Evolutionary conservation across 208 protist genomes (phyloP).

Genomic region (Leishmania gerbilli): DNA sequence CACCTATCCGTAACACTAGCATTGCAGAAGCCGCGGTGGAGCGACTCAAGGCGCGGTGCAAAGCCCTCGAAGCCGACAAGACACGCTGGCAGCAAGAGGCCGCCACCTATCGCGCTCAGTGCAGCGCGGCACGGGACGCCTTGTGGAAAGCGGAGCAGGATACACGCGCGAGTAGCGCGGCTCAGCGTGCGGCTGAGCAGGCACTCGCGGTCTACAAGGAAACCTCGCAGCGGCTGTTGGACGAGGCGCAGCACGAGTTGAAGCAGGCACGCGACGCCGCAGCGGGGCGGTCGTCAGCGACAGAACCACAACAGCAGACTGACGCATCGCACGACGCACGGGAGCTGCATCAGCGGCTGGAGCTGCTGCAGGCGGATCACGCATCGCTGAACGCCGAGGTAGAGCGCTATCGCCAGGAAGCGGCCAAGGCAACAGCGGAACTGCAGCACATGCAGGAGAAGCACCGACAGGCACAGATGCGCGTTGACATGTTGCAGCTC

Average conservation of each 20-base stretch:
- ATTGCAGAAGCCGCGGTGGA: neutral
- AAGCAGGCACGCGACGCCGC: constrained; percentile 6
- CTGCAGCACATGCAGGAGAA: constrained; percentile 40
- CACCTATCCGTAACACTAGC: neutral
- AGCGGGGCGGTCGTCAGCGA: neutral
- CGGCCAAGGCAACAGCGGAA: constrained; percentile 35
- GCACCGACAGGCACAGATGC: constrained; percentile 15
- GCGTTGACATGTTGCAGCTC: constrained; percentile 31
- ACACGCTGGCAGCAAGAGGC: constrained; percentile 32
- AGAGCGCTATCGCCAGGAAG: constrained; percentile 28
- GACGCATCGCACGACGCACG: neutral
- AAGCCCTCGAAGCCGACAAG: constrained; percentile 19
- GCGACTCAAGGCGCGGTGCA: constrained; percentile 16
- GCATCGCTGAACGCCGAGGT: constrained; percentile 21
- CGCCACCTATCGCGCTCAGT: constrained; percentile 19
- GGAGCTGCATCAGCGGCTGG: constrained; percentile 16
- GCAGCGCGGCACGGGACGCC: constrained; percentile 23
- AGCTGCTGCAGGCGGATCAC: constrained; percentile 29
- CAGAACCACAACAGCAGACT: neutral
- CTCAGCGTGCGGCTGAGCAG: constrained; percentile 21
- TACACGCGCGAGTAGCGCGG: constrained; percentile 13
- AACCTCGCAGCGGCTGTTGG: constrained; percentile 30
- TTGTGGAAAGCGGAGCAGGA: constrained; percentile 38
- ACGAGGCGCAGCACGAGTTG: constrained; percentile 28
- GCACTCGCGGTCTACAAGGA: constrained; percentile 29